Conservation (phyloP, 83 land plant species). For the Picea abies region DNA sequence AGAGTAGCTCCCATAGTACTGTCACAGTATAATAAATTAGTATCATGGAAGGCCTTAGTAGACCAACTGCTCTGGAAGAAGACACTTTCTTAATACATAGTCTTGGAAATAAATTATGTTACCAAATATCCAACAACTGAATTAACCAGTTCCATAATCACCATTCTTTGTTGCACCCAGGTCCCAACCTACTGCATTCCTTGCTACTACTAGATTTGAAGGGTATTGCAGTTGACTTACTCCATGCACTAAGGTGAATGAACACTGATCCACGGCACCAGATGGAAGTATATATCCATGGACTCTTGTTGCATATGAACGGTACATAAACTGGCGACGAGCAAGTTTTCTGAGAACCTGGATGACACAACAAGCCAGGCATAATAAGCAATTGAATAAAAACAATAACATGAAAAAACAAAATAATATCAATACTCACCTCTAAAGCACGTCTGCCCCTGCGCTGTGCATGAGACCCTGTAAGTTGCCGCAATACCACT, state of each 20-base stretch:
- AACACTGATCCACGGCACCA: conserved; percentile 18
- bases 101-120: background rate
- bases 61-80: background rate
- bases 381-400: background rate
- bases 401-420: background rate
- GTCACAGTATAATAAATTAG: conserved; percentile 16
- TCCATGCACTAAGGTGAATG: conserved; percentile 88
- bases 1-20: conserved; percentile 84
- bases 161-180: background rate
- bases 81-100: background rate
- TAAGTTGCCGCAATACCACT: conserved; percentile 82
- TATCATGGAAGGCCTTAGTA: conserved; percentile 10
- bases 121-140: background rate
- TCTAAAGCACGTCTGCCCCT: conserved; percentile 84
- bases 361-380: background rate
- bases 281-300: conserved; percentile 75
- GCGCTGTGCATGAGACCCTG: conserved; percentile 74
- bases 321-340: conserved; percentile 64
- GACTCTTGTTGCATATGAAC: conserved; percentile 87
- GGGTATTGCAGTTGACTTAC: conserved; percentile 35
- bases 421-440: conserved; percentile 28
- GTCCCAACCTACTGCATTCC: no score
- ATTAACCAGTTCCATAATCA: background rate
- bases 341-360: conserved; percentile 77
- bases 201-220: no score